Conservation (phyloP, 169 alveolate genomes). For the Amoebophrya sp. region DNA sequence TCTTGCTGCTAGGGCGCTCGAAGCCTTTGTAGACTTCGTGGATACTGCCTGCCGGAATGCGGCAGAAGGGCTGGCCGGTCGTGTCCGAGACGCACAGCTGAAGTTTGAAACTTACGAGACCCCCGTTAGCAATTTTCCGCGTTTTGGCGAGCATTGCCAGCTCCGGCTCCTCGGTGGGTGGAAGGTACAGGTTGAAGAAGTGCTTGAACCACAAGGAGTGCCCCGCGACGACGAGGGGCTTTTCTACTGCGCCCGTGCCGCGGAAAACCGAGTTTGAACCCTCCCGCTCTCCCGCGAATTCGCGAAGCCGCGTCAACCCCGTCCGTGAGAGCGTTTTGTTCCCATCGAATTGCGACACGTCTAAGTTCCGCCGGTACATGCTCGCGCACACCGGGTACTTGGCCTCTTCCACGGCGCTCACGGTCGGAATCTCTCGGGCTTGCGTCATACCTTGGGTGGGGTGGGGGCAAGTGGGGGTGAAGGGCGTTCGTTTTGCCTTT, state of each 20-base stretch:
- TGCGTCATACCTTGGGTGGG: background rate
- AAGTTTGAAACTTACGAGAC: background rate
- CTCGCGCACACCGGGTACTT: background rate
- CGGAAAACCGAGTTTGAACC: background rate
- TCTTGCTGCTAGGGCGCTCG: background rate
- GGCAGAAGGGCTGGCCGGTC: background rate
- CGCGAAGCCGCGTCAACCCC: background rate
- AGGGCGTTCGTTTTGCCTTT: no score
- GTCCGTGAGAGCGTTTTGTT: background rate
- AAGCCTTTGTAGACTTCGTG: background rate
- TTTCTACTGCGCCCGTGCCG: background rate
- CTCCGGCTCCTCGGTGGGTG: background rate
- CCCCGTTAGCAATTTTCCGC: background rate
- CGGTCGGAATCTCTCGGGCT: background rate
- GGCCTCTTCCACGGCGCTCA: background rate
- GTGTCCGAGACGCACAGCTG: background rate
- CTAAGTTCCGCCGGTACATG: background rate
- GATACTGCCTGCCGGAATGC: background rate
- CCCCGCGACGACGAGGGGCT: background rate
- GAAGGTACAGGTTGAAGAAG: background rate
- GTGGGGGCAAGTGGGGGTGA: no score
- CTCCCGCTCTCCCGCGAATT: no score
- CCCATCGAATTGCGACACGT: background rate
- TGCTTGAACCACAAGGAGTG: background rate
- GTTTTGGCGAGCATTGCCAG: background rate